Evolutionary conservation across 306 rosid genomes (phyloP).

Genomic region (Inga leiocalycina): DNA sequence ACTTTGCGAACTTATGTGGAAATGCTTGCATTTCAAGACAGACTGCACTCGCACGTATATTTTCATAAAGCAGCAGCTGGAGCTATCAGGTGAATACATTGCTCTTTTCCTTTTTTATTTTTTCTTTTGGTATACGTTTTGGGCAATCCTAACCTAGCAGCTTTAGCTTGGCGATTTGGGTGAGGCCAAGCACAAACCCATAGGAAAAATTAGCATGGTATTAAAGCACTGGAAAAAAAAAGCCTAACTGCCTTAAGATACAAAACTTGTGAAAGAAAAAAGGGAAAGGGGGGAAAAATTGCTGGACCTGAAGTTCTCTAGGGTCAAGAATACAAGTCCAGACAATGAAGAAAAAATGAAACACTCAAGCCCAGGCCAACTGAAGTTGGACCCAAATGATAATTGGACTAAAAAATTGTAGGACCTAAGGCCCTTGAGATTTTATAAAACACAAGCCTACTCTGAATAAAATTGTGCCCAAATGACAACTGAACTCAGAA

Average conservation of each 20-base stretch:
- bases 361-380: neutral
- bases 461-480: neutral
- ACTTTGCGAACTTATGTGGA: slow-evolving; percentile 92
- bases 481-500: neutral
- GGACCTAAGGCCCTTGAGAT: neutral
- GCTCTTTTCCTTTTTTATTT: neutral
- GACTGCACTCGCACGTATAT: slow-evolving; percentile 88
- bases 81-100: slow-evolving; percentile 74
- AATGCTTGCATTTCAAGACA: slow-evolving; percentile 98
- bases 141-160: neutral
- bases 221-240: neutral
- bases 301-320: neutral
- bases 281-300: neutral
- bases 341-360: neutral
- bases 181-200: neutral
- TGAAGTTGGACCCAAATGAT: neutral
- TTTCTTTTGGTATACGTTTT: neutral
- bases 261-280: too few relatives aligned
- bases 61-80: slow-evolving; percentile 98
- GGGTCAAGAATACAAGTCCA: neutral
- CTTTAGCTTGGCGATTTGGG: neutral
- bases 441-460: neutral
- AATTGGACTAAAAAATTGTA: neutral
- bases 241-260: neutral
- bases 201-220: neutral